Evolutionary conservation across 345 rosid genomes (phyloP), one percentile per base, ranked within the genome.

Genomic region (Excoecaria cochinchinensis): DNA sequence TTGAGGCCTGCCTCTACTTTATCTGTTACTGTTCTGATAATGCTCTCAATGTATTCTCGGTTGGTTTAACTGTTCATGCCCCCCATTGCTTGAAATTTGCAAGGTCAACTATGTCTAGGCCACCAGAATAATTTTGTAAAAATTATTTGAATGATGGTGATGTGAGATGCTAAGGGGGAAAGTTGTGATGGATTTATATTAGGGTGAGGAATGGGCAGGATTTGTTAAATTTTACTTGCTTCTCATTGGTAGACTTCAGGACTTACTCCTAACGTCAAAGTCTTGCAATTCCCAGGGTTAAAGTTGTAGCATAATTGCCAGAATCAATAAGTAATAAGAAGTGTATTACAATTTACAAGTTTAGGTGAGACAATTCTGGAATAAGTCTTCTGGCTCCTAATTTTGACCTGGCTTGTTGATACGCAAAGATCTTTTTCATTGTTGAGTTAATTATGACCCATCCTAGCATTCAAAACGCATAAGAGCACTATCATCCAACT

Each of bases 101-200:
- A 6, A 55, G 50, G 40, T 74, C 62, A 74, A 74, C 52, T 38
- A 40, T 53, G 53, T 44, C 19, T 40, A 65, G 40, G 44, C 36
- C 63, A 22, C 62, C 11, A n/a, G 51, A 4, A 2, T 60, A 51
- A 50, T 4, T 64, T 48, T 62, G 22, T 42, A 40, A 75, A 16
- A n/a, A 74, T 13, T 25, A 25, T 56, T 63, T 55, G 48, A 36
- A 65, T 64, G 24, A 15, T 13, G 56, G 71, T 24, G 21, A 22
- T 67, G 57, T 3, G 6, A 21, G 25, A 36, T 17, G 2, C 0
- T 13, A 9, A 17, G 21, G 25, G 14, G 48, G 53, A 52, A 70
- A 70, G 44, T 40, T 6, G 8, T 52, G 25, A 39, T 38, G 21
- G 0, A 7, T 51, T 16, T 22, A 3, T 16, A 44, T 36, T 53